These are phyloP conservation scores for Fusarium oligoseptatum DNA, from an alignment of 2,329 filamentous ascomycete species.

Conservation along the genomic window DNA sequence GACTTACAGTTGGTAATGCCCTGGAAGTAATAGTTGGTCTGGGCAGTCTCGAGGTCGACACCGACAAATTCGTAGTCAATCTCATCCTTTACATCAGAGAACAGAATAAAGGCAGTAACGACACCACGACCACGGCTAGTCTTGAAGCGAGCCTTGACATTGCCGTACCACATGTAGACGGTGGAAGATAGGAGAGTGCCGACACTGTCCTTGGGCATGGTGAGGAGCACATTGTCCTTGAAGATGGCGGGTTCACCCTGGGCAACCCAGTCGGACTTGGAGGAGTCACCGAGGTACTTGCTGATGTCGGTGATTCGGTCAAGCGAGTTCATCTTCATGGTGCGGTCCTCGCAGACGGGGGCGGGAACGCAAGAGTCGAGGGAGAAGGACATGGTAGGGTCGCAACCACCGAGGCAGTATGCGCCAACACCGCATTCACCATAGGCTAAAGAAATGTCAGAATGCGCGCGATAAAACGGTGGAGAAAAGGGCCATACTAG, in stretches of 20 bases:
- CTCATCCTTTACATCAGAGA: conserved; percentile 97
- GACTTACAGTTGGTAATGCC: conserved; percentile 88
- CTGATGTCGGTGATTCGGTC: conserved; percentile 77
- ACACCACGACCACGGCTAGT: conserved; percentile 88
- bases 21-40: conserved; percentile 98
- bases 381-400: conserved; percentile 84
- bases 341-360: conserved; percentile 82
- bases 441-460: conserved; percentile 74
- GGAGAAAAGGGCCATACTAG: conserved; percentile 66
- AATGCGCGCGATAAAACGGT: conserved; percentile 7
- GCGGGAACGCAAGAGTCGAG: conserved; percentile 88
- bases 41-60: conserved; percentile 78
- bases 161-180: conserved; percentile 97
- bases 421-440: conserved; percentile 93
- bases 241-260: conserved; percentile 80
- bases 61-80: conserved; percentile 98
- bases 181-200: conserved; percentile 89
- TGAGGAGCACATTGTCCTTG: conserved; percentile 81
- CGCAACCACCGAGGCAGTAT: conserved; percentile 96
- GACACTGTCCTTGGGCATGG: conserved; percentile 87
- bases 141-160: conserved; percentile 86
- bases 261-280: conserved; percentile 87
- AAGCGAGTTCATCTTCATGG: conserved; percentile 79
- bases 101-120: conserved; percentile 95
- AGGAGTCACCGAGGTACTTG: conserved; percentile 88